These are phyloP conservation scores for Sphagnum tenellum DNA, from an alignment of 225 moss, liverwort and hornwort species.

Conservation along the genomic window DNA sequence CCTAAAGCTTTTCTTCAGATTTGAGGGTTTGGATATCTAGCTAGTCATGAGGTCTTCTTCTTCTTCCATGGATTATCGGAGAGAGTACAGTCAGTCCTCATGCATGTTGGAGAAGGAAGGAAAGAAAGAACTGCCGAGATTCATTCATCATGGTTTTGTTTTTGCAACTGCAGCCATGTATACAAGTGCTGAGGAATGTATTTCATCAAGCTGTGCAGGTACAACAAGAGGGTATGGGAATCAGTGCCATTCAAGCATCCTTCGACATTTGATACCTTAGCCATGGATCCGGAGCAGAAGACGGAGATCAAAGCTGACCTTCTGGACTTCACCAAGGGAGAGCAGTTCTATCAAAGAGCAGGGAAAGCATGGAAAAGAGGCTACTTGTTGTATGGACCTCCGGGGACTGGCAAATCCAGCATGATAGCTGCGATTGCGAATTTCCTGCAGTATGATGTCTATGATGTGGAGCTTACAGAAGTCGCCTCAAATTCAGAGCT, in stretches of 20 bases:
- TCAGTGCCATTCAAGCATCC: slow-evolving; percentile 73
- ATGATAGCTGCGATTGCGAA: slow-evolving; percentile 97
- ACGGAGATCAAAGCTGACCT: slow-evolving; percentile 44
- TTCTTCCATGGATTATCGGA: no score
- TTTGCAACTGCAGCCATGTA: not conserved
- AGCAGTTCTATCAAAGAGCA: slow-evolving; percentile 47
- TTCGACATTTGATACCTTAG: slow-evolving; percentile 66
- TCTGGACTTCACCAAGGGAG: slow-evolving; percentile 33
- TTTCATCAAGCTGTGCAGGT: slow-evolving; percentile 3
- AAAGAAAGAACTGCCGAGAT: no score
- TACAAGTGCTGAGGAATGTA: not conserved
- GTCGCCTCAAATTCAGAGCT: slow-evolving; percentile 50
- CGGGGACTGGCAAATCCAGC: slow-evolving; percentile 82
- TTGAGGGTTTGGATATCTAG: not conserved
- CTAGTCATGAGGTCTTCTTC: no score
- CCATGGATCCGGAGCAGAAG: slow-evolving; percentile 51
- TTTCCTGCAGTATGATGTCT: slow-evolving; percentile 64
- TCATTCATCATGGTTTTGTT: not conserved
- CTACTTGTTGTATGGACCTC: slow-evolving; percentile 72
- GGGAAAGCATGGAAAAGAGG: slow-evolving; percentile 96
- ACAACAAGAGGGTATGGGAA: slow-evolving; percentile 45
- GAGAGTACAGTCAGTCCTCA: not conserved
- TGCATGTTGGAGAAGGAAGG: not conserved
- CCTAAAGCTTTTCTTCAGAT: not conserved
- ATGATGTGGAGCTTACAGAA: slow-evolving; percentile 81